Conservation (phyloP, 306 rosid genomes). For the Castanea sativa region DNA sequence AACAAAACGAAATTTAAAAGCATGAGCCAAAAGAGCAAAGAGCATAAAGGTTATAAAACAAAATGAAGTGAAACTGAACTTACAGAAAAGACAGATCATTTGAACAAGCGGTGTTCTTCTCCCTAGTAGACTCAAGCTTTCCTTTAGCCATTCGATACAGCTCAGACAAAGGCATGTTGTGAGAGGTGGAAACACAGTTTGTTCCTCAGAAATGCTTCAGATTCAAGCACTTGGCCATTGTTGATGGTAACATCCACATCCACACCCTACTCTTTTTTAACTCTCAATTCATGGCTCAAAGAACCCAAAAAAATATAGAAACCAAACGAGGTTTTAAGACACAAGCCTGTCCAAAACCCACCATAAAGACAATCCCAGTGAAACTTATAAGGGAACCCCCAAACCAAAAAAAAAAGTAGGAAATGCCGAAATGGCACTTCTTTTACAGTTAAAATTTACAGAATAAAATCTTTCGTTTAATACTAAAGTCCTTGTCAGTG, state of each 20-base stretch:
- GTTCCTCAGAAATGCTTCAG: constrained; percentile 37
- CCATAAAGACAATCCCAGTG: constrained; percentile 39
- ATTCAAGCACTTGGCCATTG: constrained; percentile 28
- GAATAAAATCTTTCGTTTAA: constrained; percentile 37
- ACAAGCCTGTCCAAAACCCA: constrained; percentile 45
- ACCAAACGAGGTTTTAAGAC: constrained; percentile 24
- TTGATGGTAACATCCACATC: constrained; percentile 37
- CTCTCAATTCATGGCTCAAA: constrained; percentile 25
- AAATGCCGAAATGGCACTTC: not conserved
- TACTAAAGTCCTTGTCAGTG: constrained; percentile 49
- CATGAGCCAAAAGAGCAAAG: constrained; percentile 14
- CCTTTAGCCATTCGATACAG: constrained; percentile 64
- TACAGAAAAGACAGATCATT: constrained; percentile 59
- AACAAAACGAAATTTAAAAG: constrained; percentile 12
- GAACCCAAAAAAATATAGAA: constrained; percentile 30
- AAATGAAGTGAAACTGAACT: constrained; percentile 32
- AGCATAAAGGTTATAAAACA: constrained; percentile 13
- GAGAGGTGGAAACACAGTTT: constrained; percentile 22
- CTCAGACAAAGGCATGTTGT: constrained; percentile 84
- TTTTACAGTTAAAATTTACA: constrained; percentile 23
- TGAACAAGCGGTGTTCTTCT: constrained; percentile 32
- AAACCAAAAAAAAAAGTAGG: not conserved
- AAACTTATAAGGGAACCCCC: constrained; percentile 13
- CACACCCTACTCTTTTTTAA: constrained; percentile 9
- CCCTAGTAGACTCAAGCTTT: constrained; percentile 50